Conservation (phyloP, 2,329 filamentous ascomycete genomes). For the Anthostomella pinea region DNA sequence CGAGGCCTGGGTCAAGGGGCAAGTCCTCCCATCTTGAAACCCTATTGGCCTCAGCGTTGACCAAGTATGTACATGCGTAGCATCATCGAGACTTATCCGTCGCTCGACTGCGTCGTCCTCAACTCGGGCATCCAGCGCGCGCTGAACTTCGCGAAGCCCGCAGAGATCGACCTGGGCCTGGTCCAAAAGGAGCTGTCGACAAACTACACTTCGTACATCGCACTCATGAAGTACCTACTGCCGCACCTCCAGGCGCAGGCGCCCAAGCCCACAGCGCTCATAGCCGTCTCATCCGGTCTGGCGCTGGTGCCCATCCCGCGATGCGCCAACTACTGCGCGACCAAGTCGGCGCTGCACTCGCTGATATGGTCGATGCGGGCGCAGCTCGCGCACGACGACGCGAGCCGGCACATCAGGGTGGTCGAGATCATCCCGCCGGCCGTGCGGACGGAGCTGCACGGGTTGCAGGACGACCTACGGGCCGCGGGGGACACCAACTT, state of each 20-base stretch:
- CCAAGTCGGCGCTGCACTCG: slow-evolving; percentile 51
- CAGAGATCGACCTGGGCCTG: slow-evolving; percentile 31
- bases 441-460: slow-evolving; percentile 49
- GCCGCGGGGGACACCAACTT: slow-evolving; percentile 30
- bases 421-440: slow-evolving; percentile 49
- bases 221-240: slow-evolving; percentile 44
- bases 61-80: slow-evolving; percentile 18
- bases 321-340: slow-evolving; percentile 50
- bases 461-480: slow-evolving; percentile 35
- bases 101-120: slow-evolving; percentile 54
- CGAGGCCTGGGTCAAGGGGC: slow-evolving; percentile 39
- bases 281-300: slow-evolving; percentile 42
- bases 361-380: slow-evolving; percentile 44
- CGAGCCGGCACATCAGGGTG: slow-evolving; percentile 34
- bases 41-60: background rate
- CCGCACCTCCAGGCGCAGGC: slow-evolving; percentile 37
- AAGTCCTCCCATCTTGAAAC: slow-evolving; percentile 10
- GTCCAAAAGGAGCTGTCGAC: slow-evolving; percentile 43
- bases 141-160: slow-evolving; percentile 45
- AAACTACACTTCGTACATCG: slow-evolving; percentile 46
- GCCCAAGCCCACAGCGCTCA: slow-evolving; percentile 24
- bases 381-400: slow-evolving; percentile 33
- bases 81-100: slow-evolving; percentile 39
- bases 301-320: slow-evolving; percentile 44
- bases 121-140: slow-evolving; percentile 54